phyloP scores from a whole-genome alignment of 805 yeast genomes.

The Kazachstania africana region DNA sequence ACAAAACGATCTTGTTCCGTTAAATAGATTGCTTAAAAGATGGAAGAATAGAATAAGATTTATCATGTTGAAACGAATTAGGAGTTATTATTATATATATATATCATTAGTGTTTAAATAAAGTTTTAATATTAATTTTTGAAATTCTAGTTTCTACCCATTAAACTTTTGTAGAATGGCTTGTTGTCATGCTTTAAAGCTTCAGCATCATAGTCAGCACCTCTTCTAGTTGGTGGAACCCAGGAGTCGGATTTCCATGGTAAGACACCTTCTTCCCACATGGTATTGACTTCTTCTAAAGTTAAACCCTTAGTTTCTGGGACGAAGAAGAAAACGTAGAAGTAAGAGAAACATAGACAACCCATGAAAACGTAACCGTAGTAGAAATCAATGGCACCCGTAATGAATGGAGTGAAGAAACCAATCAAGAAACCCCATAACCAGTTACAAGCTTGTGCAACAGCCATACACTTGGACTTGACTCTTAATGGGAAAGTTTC shows the following conservation, averaged over 20 bases:
- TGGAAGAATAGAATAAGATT: background rate
- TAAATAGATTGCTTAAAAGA: background rate
- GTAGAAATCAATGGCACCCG: conserved; percentile 50
- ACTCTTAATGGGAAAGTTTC: conserved; percentile 64
- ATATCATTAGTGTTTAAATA: background rate
- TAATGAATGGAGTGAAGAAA: conserved; percentile 61
- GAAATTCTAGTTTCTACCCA: too few species aligned
- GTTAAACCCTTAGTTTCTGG: conserved; percentile 71
- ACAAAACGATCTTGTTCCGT: background rate
- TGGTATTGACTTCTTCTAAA: conserved; percentile 67
- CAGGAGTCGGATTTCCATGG: conserved; percentile 37
- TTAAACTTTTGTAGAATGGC: conserved; percentile 8
- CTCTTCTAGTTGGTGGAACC: conserved; percentile 34
- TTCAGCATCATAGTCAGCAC: conserved; percentile 10
- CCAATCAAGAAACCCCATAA: conserved; percentile 58
- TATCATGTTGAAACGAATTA: background rate
- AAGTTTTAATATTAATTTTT: too few species aligned
- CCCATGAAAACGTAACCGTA: conserved; percentile 55
- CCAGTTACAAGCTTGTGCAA: conserved; percentile 53
- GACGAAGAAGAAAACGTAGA: conserved; percentile 59
- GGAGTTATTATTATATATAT: background rate
- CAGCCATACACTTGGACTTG: conserved; percentile 42
- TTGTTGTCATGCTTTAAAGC: conserved; percentile 12
- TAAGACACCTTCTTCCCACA: conserved; percentile 31
- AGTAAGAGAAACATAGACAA: conserved; percentile 39